Evolutionary conservation across 108 stramenopile genomes (phyloP), one percentile per base, ranked within the genome.

Genomic region (Poteriospumella lacustris): DNA sequence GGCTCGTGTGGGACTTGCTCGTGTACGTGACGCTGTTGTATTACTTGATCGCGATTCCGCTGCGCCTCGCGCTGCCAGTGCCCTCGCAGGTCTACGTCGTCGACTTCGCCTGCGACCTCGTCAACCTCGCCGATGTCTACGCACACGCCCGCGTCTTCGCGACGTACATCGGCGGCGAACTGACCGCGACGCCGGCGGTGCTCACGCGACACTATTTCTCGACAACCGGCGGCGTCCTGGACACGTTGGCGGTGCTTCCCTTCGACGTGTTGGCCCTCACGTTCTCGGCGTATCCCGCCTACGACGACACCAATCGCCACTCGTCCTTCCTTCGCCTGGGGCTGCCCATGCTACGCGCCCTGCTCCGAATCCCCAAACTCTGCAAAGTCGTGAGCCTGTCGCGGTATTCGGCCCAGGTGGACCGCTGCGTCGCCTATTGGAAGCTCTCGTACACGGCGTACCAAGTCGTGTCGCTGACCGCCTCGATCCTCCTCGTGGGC

Each of bases 31-130:
- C 68, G 29, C 60, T 82, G 38, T 15, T 82, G 3, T 87, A 86
- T 79, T 84, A 86, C 60, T 58, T 67, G 36, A 79, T 79, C 64
- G 68, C 78, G 38, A 76, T 87, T 26, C 89, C 89, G 2, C 79
- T 76, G 44, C 81, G 84, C 0, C 58, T 86, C n/a, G 83, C 83
- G 38, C 84, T 89, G 58, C 33, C 56, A 33, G 12, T 40, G 3
- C 39, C 12, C 58, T 26, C 36, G 12, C 28, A 41, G 34, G 5
- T 75, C 43, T 83, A 75, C 47, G 58, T 42, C 5, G 3, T 82
- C 24, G 84, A 87, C 60, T 89, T 82, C 81, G 24, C 44, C 26
- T 77, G 85, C 42, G 89, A 89, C 41, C 69, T 42, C 1, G 44
- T 82, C 3, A 62, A 82, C 58, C 1, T 82, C 42, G 44, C 75